Conservation (phyloP, 352 stramenopile species). For the Albugo laibachii region DNA sequence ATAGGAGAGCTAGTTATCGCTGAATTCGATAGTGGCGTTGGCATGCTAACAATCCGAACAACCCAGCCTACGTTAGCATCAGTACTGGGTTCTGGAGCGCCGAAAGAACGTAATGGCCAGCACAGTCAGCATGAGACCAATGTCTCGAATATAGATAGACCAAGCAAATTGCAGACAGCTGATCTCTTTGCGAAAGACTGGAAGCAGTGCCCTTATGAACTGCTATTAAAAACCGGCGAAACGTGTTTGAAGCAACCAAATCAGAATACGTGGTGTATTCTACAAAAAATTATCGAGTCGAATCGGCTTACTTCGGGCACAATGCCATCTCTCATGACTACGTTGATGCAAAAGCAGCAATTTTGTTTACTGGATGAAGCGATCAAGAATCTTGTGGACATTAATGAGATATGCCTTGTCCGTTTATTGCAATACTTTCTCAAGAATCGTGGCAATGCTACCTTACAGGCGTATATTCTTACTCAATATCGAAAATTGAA, state of each 20-base stretch:
- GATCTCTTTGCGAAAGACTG: background rate
- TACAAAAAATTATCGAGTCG: constrained; percentile 27
- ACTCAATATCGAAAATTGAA: background rate
- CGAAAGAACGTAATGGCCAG: background rate
- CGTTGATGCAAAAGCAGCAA: constrained; percentile 43
- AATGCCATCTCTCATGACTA: constrained; percentile 35
- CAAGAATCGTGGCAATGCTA: constrained; percentile 20
- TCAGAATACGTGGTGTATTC: constrained; percentile 5
- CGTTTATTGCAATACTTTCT: constrained; percentile 60
- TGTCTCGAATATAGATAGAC: background rate
- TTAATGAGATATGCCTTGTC: constrained; percentile 57
- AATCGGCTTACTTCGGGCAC: constrained; percentile 38
- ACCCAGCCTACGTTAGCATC: constrained; percentile 51
- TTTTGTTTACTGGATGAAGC: constrained; percentile 38
- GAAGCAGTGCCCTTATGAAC: background rate
- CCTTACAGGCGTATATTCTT: constrained; percentile 16
- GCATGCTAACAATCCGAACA: constrained; percentile 44
- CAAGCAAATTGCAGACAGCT: background rate
- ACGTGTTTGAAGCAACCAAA: background rate
- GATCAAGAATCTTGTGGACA: constrained; percentile 42
- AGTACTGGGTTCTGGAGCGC: constrained; percentile 26
- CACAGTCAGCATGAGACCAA: background rate
- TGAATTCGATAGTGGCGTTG: constrained; percentile 35
- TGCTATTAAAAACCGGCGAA: background rate
- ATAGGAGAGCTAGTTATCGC: constrained; percentile 38